These are phyloP conservation scores for Blastomyces percursus DNA, from an alignment of 2,329 filamentous ascomycete genomes.

Conservation along the genomic window DNA sequence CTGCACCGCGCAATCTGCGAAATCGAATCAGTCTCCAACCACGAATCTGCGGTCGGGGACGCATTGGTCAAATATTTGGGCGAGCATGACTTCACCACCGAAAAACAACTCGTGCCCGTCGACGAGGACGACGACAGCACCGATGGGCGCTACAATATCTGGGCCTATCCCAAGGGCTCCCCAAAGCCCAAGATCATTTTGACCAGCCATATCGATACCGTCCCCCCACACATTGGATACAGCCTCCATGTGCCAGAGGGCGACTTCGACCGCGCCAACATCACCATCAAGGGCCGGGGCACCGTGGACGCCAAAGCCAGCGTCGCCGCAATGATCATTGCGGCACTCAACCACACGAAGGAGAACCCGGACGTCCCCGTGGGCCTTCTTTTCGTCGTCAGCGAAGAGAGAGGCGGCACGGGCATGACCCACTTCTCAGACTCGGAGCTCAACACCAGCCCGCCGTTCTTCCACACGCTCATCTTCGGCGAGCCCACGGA, in stretches of 20 bases:
- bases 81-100: constrained; percentile 49
- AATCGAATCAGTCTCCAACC: constrained; percentile 58
- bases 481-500: constrained; percentile 94
- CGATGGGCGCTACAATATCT: constrained; percentile 56
- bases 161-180: constrained; percentile 45
- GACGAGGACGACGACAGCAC: constrained; percentile 14
- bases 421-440: constrained; percentile 56
- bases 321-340: constrained; percentile 35
- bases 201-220: constrained; percentile 71
- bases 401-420: constrained; percentile 69
- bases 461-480: constrained; percentile 50
- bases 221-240: constrained; percentile 41
- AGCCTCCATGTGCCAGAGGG: constrained; percentile 40
- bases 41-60: constrained; percentile 57
- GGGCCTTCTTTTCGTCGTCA: constrained; percentile 56
- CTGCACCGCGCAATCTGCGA: constrained; percentile 67
- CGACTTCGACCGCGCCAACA: constrained; percentile 17
- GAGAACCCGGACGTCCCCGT: constrained; percentile 30
- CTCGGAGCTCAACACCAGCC: constrained; percentile 39
- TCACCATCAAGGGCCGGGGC: constrained; percentile 35
- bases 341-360: constrained; percentile 36
- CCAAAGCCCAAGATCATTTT: constrained; percentile 28
- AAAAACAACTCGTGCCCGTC: constrained; percentile 42
- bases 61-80: constrained; percentile 59
- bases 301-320: constrained; percentile 39